A percentile compares a stretch with the other conserved stretches of the same genome.
Conservation (phyloP, 2,329 filamentous ascomycete genomes). For the Remersonia thermophila region DNA sequence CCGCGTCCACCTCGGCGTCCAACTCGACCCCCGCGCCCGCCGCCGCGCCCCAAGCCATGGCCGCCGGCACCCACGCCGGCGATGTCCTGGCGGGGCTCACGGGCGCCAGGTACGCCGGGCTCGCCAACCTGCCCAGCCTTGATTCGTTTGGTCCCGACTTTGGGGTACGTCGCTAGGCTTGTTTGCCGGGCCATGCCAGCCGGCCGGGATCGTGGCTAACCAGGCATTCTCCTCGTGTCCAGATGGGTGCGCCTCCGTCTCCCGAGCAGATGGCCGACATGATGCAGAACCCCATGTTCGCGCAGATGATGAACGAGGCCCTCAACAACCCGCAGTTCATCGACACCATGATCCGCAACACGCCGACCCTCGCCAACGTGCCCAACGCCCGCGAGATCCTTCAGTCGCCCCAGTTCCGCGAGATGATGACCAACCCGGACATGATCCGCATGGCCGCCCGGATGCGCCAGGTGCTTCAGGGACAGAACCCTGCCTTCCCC, state of each 20-base stretch:
- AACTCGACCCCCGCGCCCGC: conserved; percentile 37
- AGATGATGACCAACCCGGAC: conserved; percentile 86
- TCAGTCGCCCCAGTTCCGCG: conserved; percentile 74
- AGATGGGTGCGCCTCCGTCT: conserved; percentile 84
- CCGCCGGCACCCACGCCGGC: conserved; percentile 62
- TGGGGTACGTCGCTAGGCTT: conserved; percentile 65
- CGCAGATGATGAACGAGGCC: conserved; percentile 82
- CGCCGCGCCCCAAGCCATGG: conserved; percentile 64
- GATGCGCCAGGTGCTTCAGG: conserved; percentile 62
- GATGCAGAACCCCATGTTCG: conserved; percentile 78
- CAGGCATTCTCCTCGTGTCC: conserved; percentile 1
- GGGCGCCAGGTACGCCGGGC: conserved; percentile 84
- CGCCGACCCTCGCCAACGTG: conserved; percentile 66
- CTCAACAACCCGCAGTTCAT: conserved; percentile 91
- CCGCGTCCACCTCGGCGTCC: conserved; percentile 28
- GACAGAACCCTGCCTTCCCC: conserved; percentile 54
- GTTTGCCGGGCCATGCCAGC: no score
- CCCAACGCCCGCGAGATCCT: conserved; percentile 74
- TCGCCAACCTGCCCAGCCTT: conserved; percentile 74
- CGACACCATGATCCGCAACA: conserved; percentile 87
- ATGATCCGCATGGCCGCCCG: conserved; percentile 71
- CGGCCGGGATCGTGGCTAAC: conserved; percentile 6
- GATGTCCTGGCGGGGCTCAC: conserved; percentile 85
- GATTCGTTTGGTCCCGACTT: conserved; percentile 90
- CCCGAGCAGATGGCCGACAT: conserved; percentile 73